Base-by-base conservation (phyloP, 805 yeast genomes). In the Spathaspora gorwiae region DNA sequence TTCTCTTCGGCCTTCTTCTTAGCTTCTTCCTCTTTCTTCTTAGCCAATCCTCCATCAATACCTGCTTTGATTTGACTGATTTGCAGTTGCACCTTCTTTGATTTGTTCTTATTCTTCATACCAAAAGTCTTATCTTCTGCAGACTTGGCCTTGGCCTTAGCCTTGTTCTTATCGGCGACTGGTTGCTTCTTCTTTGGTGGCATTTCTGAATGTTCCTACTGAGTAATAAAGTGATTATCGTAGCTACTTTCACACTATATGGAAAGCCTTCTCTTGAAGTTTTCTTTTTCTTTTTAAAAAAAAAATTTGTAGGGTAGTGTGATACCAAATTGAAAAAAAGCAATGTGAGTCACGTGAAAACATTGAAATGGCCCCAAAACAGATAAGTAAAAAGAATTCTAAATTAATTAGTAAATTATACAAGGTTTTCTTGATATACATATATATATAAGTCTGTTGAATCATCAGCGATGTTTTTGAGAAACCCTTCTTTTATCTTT, bases 81-180 rank as follows among this genome's bases (percentile, higher is more conserved):
- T 60, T 86, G 88, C 13, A 68, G 66, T 54, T 90, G 96, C 34
- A 92, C 97, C 57, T 84, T 94, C 59, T 92, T 79, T 37, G 97
- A 90, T 62, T 90, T 88, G 70, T 94, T 92, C 65, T 94, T 94
- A 65, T 94, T 94, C 62, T 90, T 94, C 75, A 94, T 73, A 47
- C 99, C 99, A 62, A 94, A 94, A 2, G 97, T 88, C 70, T 88
- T 90, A 68, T 94, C 84, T 30, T 76, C 98, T 50, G 83, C 83
- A 45, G 79, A 72, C 57, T 79, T 74, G 59, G 80, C 79, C 55
- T 72, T 75, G 54, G 78, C 76, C 72, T 84, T 83, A 44, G 79
- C 80, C 69, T 86, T 85, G 59, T 81, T 80, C 60, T 79, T 79
- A 53, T 78, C 81, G 2, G 64, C 59, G n/a, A 47, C 70, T 75